Evolutionary conservation across 345 rosid genomes (phyloP), one percentile per base, ranked within the genome.

Genomic region (Eucalyptus cladocalyx): DNA sequence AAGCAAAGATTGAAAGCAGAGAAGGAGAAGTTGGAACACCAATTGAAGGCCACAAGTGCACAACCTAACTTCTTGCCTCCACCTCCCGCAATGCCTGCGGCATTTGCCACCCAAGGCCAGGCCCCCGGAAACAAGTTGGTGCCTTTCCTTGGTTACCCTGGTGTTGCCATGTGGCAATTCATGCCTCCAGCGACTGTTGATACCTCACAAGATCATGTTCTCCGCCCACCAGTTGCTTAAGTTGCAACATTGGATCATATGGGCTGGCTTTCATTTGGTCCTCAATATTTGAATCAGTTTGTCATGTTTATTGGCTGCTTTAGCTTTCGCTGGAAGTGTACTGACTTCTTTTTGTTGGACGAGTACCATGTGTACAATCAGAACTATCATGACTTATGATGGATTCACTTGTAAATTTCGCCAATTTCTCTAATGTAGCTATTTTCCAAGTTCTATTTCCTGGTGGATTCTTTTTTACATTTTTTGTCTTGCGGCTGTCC

Each of bases 161-260:
- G 99, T 87, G 95, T 96, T 81, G 98, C 99, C 42, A 98, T 98
- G 99, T 98, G 99, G 99, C 99, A 98, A 91, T 97, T 95, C 93
- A 95, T 98, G 98, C 99, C 99, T 51, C 99, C 99, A 87, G 97
- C 99, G 80, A 92, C 97, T 9, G 96, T 96, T 34, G 99, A 98
- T 91, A 98, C 99, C 89, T 98, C 99, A 34, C 99, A 96, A 93
- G 99, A 98, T 93, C 99, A 98, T 85, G 97, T 97, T 69, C 98
- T 96, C 90, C 99, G 97, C 86, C 99, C 99, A 53, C 99, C 99
- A 3, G 99, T 97, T 93, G 88, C 88, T 81, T 86, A 24, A 89
- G 51, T 88, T 62, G 53, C 69, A 87, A 87, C 69, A 3, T 87
- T 26, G 50, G 87, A 18, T 88, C 89, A 90, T 89, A 92, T 67